Evolutionary conservation across 257 asterid species (phyloP), one percentile per base, ranked within the genome.

Genomic region (Ehretia macrophylla): DNA sequence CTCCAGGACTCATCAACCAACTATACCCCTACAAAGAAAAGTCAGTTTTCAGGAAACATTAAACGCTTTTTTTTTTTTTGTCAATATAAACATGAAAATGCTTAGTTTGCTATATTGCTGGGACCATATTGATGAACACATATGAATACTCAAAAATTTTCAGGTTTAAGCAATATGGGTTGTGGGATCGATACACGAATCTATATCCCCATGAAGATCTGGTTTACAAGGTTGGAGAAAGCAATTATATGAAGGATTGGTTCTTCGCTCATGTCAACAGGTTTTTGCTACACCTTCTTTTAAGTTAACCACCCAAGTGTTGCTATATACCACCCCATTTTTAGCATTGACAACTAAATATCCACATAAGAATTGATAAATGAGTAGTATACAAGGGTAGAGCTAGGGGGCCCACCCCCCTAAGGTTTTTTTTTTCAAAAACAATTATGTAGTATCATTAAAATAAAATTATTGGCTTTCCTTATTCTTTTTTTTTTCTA

Each of bases 251-350:
- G 17, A 69, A 57, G 23, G 79, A 77, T 38, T 77, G 82, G 82
- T 77, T 77, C 51, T 77, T 52, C 62, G 79, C 82, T 11, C 82
- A 77, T 39, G 77, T 75, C 18, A 71, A 27, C 16, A 63, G 70
- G 75, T 69, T 17, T 9, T 1, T 10, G 17, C 5, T 6, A 18
- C n/a, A n/a, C n/a, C n/a, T n/a, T 37, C 17, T 50, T n/a, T n/a
- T n/a, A n/a, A n/a, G n/a, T n/a, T n/a, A n/a, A n/a, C n/a, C n/a
- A n/a, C n/a, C n/a, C n/a, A n/a, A n/a, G n/a, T n/a, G n/a, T n/a
- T n/a, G n/a, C n/a, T n/a, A n/a, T n/a, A n/a, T n/a, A n/a, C n/a
- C n/a, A n/a, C n/a, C n/a, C n/a, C n/a, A n/a, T n/a, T n/a, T n/a
- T n/a, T n/a, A n/a, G n/a, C n/a, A n/a, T n/a, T n/a, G n/a, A n/a